Evolutionary conservation across 2,329 filamentous ascomycete genomes (phyloP), one percentile per base, ranked within the genome.

Genomic region (Torrubiella hemipterigena): DNA sequence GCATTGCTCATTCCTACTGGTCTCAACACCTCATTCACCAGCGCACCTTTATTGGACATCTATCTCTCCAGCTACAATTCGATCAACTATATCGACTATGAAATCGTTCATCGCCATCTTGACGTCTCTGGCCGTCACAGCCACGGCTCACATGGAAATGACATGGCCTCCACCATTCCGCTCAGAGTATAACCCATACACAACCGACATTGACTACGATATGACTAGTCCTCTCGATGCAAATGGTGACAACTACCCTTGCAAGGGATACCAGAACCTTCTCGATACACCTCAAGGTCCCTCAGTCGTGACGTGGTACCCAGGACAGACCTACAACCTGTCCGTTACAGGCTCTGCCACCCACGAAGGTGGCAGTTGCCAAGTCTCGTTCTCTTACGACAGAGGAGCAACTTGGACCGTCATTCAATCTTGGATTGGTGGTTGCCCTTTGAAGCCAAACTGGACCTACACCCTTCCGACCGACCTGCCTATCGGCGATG

Each of bases 341-440:
- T 61, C 58, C 12, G 44, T 79, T n/a, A 50, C 54, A 14, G 75
- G 75, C 4, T 58, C 58, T n/a, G 59, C 63, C 3, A 52, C 49
- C 7, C 72, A 76, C 45, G 53, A 54, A 6, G 73, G 75, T 4
- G 75, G 75, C 6, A 77, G 70, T 5, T 80, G 75, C 42, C 75
- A 81, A 45, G 56, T 77, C 7, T 64, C 70, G 1, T 49, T 81
- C 7, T 77, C 72, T 3, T 72, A 73, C 41, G 72, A 81, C 46
- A 56, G 63, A n/a, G 73, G 72, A 6, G 47, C 54, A 16, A 66
- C 63, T 0, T 80, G 77, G 54, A 64, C 63, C 25, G 76, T 78
- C 23, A 40, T 58, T 5, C 49, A 50, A 32, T 53, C 47, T 25
- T 52, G 46, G 33, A 47, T 54, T 13, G 52, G 54, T 4, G 43